Evolutionary conservation across 2,329 filamentous ascomycete species (phyloP).

Genomic region (Monosporascus sp.): DNA sequence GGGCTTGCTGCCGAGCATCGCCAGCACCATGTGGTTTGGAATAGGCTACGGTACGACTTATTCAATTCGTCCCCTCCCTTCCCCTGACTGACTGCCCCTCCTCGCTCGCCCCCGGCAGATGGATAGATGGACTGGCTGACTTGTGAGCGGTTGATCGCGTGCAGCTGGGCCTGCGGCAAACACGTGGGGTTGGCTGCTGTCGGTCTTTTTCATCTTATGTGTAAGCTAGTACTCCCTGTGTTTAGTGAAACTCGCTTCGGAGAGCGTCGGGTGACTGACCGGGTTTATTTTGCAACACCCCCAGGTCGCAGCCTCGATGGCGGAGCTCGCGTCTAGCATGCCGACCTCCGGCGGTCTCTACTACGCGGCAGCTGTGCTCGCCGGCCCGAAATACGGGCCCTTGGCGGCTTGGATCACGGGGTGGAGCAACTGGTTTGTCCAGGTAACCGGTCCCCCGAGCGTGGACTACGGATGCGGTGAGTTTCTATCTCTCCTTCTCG

Average conservation of each 20-base stretch:
- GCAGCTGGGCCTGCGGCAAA: slow-evolving; percentile 43
- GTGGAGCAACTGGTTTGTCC: slow-evolving; percentile 29
- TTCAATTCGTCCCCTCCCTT: neutral
- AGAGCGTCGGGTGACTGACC: too few species aligned
- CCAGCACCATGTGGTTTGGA: slow-evolving; percentile 66
- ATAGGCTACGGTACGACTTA: slow-evolving; percentile 37
- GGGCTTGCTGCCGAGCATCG: slow-evolving; percentile 65
- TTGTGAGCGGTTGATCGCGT: neutral
- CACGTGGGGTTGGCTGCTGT: slow-evolving; percentile 72
- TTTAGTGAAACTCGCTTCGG: too few species aligned
- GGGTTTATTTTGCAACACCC: slow-evolving; percentile 1
- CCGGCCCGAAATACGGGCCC: slow-evolving; percentile 32
- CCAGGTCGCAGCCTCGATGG: slow-evolving; percentile 55
- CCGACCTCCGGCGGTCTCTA: slow-evolving; percentile 69
- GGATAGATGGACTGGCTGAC: slow-evolving; percentile 42
- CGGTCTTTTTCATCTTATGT: slow-evolving; percentile 66
- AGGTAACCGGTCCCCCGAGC: slow-evolving; percentile 26
- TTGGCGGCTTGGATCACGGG: slow-evolving; percentile 28
- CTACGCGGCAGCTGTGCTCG: slow-evolving; percentile 67
- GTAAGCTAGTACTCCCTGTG: slow-evolving; percentile 29
- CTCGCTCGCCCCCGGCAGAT: neutral
- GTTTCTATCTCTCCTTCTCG: slow-evolving; percentile 2
- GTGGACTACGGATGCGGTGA: slow-evolving; percentile 27
- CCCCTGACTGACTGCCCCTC: neutral
- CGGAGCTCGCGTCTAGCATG: slow-evolving; percentile 69